These are phyloP conservation scores for Chrysochromulina tobinii DNA, from an alignment of 78 protist species.

Conservation along the genomic window DNA sequence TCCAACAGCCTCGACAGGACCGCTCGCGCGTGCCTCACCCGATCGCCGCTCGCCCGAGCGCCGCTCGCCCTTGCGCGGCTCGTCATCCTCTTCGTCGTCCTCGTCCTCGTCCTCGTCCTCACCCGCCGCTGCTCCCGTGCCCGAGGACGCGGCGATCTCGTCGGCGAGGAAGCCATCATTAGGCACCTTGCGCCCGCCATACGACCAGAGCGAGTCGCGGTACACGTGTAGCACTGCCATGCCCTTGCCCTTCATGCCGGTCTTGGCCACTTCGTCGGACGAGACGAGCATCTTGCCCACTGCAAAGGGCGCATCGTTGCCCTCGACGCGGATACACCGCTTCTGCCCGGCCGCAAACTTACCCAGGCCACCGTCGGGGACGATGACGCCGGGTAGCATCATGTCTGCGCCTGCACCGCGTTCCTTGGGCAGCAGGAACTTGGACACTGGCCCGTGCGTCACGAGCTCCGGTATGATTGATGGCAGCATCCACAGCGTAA, in stretches of 20 bases:
- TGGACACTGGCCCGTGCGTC: slow-evolving; percentile 7
- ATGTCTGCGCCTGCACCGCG: slow-evolving; percentile 3
- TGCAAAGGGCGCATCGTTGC: neutral
- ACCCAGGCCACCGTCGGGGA: neutral
- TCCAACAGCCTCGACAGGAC: too few relatives aligned
- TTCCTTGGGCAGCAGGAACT: neutral
- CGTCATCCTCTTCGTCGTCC: neutral
- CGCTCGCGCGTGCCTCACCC: neutral
- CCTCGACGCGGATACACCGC: neutral
- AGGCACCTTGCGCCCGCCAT: neutral
- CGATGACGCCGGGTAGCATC: slow-evolving; percentile 24
- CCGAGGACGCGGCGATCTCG: neutral
- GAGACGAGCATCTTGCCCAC: neutral
- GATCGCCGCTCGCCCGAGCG: neutral
- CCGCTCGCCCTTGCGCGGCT: neutral
- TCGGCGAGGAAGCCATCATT: slow-evolving; percentile 12
- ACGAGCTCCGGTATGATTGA: neutral
- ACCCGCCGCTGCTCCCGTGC: neutral
- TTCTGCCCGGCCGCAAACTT: neutral
- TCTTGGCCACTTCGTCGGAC: too few relatives aligned
- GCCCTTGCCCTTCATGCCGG: slow-evolving; percentile 17
- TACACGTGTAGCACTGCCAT: neutral
- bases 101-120: neutral
- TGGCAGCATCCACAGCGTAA: neutral
- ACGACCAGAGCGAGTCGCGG: slow-evolving; percentile 1